Conservation (phyloP, 2,329 filamentous ascomycete species). For the Botrytis hyacinthi region DNA sequence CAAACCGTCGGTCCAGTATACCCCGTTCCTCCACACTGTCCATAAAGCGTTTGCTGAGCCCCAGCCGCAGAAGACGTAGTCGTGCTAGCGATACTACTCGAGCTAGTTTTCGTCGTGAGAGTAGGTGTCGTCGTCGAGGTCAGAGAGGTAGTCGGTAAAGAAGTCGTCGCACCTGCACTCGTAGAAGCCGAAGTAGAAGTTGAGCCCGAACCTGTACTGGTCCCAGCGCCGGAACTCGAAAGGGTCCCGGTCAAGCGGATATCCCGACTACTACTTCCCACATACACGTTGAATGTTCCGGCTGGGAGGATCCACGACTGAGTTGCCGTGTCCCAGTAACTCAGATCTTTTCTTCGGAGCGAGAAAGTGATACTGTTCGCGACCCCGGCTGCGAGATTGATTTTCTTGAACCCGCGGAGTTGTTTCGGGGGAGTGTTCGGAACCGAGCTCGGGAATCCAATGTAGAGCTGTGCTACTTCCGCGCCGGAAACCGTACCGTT, state of each 20-base stretch:
- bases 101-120: neutral
- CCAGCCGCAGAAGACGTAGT: neutral
- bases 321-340: slow-evolving; percentile 58
- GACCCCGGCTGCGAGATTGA: slow-evolving; percentile 48
- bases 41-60: slow-evolving; percentile 24
- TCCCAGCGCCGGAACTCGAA: neutral
- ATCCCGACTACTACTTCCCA: slow-evolving; percentile 35
- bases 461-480: slow-evolving; percentile 10
- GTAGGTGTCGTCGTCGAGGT: neutral
- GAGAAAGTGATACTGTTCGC: slow-evolving; percentile 46
- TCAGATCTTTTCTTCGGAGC: slow-evolving; percentile 47
- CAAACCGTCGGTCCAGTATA: slow-evolving; percentile 29
- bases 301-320: slow-evolving; percentile 55
- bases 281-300: slow-evolving; percentile 28
- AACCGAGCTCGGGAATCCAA: slow-evolving; percentile 41
- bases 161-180: neutral
- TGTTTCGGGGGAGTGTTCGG: slow-evolving; percentile 51
- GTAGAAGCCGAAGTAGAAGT: neutral
- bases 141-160: neutral
- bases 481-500: neutral
- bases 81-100: neutral
- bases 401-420: slow-evolving; percentile 63
- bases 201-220: neutral
- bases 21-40: slow-evolving; percentile 29
- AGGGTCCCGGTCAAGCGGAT: slow-evolving; percentile 29